Conservation (phyloP, 2,329 filamentous ascomycete genomes). For the Penicillium polonicum region DNA sequence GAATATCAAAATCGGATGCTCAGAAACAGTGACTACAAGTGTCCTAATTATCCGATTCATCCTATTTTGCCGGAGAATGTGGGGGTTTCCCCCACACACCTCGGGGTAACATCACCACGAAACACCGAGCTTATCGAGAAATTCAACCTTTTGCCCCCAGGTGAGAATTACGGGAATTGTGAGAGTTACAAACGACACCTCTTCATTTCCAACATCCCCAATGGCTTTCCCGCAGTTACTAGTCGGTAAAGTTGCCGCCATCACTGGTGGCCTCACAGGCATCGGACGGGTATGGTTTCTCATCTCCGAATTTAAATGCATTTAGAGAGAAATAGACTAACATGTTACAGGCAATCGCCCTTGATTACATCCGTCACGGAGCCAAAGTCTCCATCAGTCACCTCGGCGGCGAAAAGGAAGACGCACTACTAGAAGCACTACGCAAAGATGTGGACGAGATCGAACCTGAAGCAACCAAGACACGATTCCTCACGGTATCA, state of each 20-base stretch:
- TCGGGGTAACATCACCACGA: constrained; percentile 37
- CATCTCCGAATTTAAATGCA: neutral
- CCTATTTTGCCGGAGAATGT: neutral
- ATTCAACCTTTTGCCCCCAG: neutral
- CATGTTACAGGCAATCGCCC: constrained; percentile 63
- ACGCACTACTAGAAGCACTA: constrained; percentile 31
- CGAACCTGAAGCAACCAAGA: constrained; percentile 24
- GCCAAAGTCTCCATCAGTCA: constrained; percentile 80
- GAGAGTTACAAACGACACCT: neutral
- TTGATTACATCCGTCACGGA: constrained; percentile 75
- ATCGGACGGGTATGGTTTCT: constrained; percentile 62
- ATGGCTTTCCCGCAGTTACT: constrained; percentile 55
- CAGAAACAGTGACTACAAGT: neutral
- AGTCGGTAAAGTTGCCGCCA: constrained; percentile 73
- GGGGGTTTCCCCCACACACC: constrained; percentile 20
- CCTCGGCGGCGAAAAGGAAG: constrained; percentile 51
- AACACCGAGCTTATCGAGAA: constrained; percentile 27
- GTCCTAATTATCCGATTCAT: neutral
- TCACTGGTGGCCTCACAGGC: constrained; percentile 82
- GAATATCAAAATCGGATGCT: neutral
- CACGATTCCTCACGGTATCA: constrained; percentile 61
- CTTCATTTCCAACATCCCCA: neutral
- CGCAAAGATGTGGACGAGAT: constrained; percentile 32
- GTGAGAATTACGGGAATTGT: neutral
- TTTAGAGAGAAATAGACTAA: neutral